Evolutionary conservation across 2,329 filamentous ascomycete genomes (phyloP).

Genomic region (Calonectria pteridis): DNA sequence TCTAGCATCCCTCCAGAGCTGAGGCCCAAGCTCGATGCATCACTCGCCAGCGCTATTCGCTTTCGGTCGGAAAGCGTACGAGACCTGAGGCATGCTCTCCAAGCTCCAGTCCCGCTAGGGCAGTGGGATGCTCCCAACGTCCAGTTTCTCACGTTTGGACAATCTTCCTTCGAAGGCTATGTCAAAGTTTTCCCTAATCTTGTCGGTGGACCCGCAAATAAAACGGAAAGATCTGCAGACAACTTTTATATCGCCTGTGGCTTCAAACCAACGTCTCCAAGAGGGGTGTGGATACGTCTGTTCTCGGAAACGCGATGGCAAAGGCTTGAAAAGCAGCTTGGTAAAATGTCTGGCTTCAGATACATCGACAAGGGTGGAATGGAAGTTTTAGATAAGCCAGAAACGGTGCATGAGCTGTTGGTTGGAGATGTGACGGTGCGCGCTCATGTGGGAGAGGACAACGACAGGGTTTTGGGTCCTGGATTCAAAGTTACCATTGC

Average conservation of each 20-base stretch:
- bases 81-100: not conserved
- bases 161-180: not conserved
- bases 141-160: not conserved
- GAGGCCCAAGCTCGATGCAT: not conserved
- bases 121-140: not conserved
- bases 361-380: not conserved
- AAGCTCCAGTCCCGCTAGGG: not conserved
- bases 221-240: not conserved
- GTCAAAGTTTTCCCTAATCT: not conserved
- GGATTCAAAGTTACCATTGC: not conserved
- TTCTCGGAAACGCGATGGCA: not conserved
- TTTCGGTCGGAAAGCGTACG: not conserved
- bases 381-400: not conserved
- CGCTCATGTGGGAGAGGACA: not conserved
- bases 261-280: not conserved
- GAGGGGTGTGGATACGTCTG: not conserved
- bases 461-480: not conserved
- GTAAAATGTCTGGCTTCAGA: not conserved
- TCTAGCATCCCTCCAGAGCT: not conserved
- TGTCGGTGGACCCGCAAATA: not conserved
- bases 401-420: not conserved
- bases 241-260: conserved; percentile 7
- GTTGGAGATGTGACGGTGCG: not conserved
- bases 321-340: not conserved
- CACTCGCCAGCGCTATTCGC: not conserved